A percentile compares a stretch with the other conserved stretches of the same genome.
Conservation (phyloP, 495 filamentous ascomycete species). For the Lichenothelia convexa region DNA sequence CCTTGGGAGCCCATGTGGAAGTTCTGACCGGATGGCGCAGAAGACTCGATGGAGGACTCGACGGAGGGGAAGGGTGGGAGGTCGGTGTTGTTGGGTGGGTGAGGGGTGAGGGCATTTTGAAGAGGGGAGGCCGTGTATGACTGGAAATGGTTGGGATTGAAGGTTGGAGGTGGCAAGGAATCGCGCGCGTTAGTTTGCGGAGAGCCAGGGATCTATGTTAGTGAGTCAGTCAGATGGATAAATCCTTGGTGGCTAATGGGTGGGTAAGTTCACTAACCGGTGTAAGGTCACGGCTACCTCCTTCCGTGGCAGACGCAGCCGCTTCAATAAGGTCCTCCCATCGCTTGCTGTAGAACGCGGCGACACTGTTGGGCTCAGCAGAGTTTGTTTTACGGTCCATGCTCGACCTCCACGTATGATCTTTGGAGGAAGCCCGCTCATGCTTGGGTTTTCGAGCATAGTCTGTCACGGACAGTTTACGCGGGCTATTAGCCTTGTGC, state of each 20-base stretch:
- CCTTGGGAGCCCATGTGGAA: conserved; percentile 43
- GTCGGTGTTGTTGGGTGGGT: conserved; percentile 45
- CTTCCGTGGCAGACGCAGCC: conserved; percentile 76
- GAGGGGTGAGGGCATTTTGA: conserved; percentile 66
- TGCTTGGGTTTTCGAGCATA: conserved; percentile 54
- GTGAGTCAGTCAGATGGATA: conserved; percentile 1
- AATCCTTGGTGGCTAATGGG: not conserved
- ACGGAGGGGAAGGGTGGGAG: conserved; percentile 69
- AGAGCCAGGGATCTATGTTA: conserved; percentile 35
- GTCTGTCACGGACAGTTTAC: conserved; percentile 71
- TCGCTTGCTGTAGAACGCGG: conserved; percentile 59
- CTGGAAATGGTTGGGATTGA: conserved; percentile 37
- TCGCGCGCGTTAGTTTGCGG: conserved; percentile 44
- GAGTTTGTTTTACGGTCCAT: conserved; percentile 65
- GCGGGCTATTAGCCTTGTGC: conserved; percentile 53
- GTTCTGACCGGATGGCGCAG: conserved; percentile 34
- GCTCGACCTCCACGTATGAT: conserved; percentile 43
- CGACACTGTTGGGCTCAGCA: conserved; percentile 53
- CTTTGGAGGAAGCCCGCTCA: conserved; percentile 58
- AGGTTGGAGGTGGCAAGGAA: conserved; percentile 54
- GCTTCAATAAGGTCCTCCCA: conserved; percentile 94
- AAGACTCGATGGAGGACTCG: conserved; percentile 46
- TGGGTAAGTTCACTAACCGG: conserved; percentile 35
- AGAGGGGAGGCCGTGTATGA: conserved; percentile 73
- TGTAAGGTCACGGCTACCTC: conserved; percentile 71